A percentile compares a stretch with the other conserved stretches of the same genome.
Conservation (phyloP, 2,329 filamentous ascomycete species). For the Colletotrichum orchidophilum region DNA sequence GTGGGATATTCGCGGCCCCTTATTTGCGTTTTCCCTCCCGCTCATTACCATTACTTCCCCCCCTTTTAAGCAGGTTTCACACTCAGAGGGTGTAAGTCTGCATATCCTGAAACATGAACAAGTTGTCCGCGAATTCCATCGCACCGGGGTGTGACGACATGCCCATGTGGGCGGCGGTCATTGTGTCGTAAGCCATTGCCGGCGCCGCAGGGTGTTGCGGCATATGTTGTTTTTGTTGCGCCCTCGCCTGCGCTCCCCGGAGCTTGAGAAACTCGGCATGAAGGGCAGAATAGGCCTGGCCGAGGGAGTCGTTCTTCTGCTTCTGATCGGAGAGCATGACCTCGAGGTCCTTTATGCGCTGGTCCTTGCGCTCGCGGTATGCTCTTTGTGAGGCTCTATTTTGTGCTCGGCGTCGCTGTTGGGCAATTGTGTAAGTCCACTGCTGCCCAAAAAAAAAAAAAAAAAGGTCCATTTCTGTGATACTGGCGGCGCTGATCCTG, state of each 20-base stretch:
- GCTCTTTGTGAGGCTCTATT: slow-evolving; percentile 45
- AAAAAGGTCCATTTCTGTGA: background rate
- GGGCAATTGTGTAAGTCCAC: slow-evolving; percentile 11
- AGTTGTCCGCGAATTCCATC: slow-evolving; percentile 41
- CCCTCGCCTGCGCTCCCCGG: slow-evolving; percentile 28
- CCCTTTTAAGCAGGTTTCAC: background rate
- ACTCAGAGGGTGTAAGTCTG: slow-evolving; percentile 35
- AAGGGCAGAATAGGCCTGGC: slow-evolving; percentile 61
- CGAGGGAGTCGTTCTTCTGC: slow-evolving; percentile 64
- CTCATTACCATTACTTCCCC: background rate
- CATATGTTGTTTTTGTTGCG: slow-evolving; percentile 19
- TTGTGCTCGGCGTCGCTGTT: slow-evolving; percentile 43
- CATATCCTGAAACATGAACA: slow-evolving; percentile 44
- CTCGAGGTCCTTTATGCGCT: slow-evolving; percentile 72
- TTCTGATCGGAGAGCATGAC: slow-evolving; percentile 62
- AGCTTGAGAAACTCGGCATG: slow-evolving; percentile 55
- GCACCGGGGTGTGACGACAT: slow-evolving; percentile 33
- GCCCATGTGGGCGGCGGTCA: slow-evolving; percentile 19
- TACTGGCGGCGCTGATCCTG: background rate
- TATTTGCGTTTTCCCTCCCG: slow-evolving; percentile 6
- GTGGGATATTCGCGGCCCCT: slow-evolving; percentile 5
- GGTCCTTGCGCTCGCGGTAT: slow-evolving; percentile 53
- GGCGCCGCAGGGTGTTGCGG: slow-evolving; percentile 26
- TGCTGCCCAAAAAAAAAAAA: too few species aligned
- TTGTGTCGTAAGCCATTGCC: slow-evolving; percentile 27